Evolutionary conservation across 2,329 filamentous ascomycete genomes (phyloP).

Genomic region (Arthrobotrys pseudoclavata): DNA sequence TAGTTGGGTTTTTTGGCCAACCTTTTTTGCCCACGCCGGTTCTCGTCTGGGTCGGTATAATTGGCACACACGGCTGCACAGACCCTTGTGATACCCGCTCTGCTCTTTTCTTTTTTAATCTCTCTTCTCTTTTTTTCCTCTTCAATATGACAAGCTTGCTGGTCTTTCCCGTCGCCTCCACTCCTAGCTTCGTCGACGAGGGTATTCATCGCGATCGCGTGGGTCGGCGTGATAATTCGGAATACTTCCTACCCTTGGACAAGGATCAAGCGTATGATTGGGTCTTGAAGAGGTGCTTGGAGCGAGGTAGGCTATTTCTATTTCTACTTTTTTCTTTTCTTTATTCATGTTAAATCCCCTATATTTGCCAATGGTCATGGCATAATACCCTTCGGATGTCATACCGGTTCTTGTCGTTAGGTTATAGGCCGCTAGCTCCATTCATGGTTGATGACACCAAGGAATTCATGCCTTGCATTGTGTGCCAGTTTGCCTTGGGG

Average conservation of each 20-base stretch:
- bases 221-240: constrained; percentile 35
- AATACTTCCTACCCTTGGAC: constrained; percentile 51
- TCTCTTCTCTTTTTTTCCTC: constrained; percentile 14
- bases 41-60: constrained; percentile 24
- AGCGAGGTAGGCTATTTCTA: constrained; percentile 37
- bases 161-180: constrained; percentile 38
- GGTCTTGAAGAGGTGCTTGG: constrained; percentile 53
- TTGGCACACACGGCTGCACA: constrained; percentile 37
- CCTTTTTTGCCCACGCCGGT: constrained; percentile 20
- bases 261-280: constrained; percentile 49
- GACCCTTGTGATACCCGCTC: constrained; percentile 33
- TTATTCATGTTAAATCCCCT: not conserved
- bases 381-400: constrained; percentile 23
- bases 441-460: constrained; percentile 32
- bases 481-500: constrained; percentile 13
- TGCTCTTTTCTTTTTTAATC: constrained; percentile 34
- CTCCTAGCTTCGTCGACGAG: constrained; percentile 34
- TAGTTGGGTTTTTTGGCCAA: constrained; percentile 69
- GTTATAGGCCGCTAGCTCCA: constrained; percentile 17
- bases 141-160: constrained; percentile 45
- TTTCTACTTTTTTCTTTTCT: not conserved
- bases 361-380: constrained; percentile 30
- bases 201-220: constrained; percentile 31
- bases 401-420: constrained; percentile 22
- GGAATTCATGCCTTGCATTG: constrained; percentile 28